Evolutionary conservation across 352 stramenopile genomes (phyloP), one percentile per base, ranked within the genome.

Genomic region (Phytophthora capsici): DNA sequence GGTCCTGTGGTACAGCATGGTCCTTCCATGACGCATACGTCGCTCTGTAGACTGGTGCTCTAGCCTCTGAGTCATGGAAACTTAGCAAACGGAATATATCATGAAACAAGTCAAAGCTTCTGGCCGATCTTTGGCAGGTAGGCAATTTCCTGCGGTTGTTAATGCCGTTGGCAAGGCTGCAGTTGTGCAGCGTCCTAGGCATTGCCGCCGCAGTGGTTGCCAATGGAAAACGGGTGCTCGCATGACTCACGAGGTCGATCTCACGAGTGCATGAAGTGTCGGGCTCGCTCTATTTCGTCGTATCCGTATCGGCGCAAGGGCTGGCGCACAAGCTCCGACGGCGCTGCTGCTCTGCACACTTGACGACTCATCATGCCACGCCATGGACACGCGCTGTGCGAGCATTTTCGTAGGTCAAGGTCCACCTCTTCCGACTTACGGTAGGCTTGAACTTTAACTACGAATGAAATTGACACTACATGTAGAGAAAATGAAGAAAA

Each of bases 321-420:
- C 55, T 65, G 47, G 62, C 36, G 45, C 30, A 12, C 16, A 37
- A 16, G 20, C 37, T 9, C 32, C 51, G 36, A 30, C 45, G 12
- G 12, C 16, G 30, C 41, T 37, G 34, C 34, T 50, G 40, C 59
- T 67, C 30, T 52, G 38, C 54, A 57, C 38, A 19, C 55, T 51
- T 61, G 46, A 60, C 51, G 49, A 67, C 62, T 57, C 62, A 70
- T 70, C 62, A 70, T 66, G 47, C 25, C 30, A 70, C 48, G 36
- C 34, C 16, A 17, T 10, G 49, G 10, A 22, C 49, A 57, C 22
- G 25, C 10, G 30, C 32, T 13, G 32, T 45, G 32, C 46, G 14
- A 19, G 13, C n/a, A 41, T 8, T 4, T 40, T 53, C 26, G 46
- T 34, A 41, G 26, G 17, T 13, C 45, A 25, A 17, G 23, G 38